phyloP scores from a whole-genome alignment of 768 basidiomycete genomes.

The Sarcodon sp. region DNA sequence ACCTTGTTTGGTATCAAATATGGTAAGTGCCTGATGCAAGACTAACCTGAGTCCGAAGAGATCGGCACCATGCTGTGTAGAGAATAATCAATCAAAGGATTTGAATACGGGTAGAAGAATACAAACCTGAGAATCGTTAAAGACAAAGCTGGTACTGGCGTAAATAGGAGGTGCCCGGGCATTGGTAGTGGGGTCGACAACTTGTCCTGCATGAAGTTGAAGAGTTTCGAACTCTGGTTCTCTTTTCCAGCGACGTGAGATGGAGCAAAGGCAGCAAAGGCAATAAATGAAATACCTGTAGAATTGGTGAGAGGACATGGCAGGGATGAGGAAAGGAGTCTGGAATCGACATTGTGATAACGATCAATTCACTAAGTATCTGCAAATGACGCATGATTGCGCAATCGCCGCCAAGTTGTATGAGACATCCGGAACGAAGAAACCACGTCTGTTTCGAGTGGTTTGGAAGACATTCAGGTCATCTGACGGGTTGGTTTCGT shows the following conservation, averaged over 20 bases:
- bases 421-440: too few species aligned
- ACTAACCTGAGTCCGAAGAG: constrained; percentile 48
- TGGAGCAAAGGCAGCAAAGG: too few species aligned
- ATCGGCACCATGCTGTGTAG: constrained; percentile 56
- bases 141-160: constrained; percentile 57
- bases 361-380: too few species aligned
- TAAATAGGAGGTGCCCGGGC: constrained; percentile 75
- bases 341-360: too few species aligned
- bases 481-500: too few species aligned
- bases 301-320: too few species aligned
- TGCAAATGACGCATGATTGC: too few species aligned
- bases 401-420: too few species aligned
- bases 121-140: constrained; percentile 55
- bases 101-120: background rate
- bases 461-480: too few species aligned
- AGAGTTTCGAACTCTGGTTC: constrained; percentile 68
- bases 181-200: constrained; percentile 47
- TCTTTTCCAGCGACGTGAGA: constrained; percentile 7
- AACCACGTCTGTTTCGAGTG: too few species aligned
- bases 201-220: constrained; percentile 68
- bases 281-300: too few species aligned
- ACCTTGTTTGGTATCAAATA: background rate
- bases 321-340: too few species aligned
- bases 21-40: background rate
- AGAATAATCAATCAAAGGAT: background rate